Base-by-base conservation (phyloP, 176 grass and related monocot species). In the Oryza meyeriana region DNA sequence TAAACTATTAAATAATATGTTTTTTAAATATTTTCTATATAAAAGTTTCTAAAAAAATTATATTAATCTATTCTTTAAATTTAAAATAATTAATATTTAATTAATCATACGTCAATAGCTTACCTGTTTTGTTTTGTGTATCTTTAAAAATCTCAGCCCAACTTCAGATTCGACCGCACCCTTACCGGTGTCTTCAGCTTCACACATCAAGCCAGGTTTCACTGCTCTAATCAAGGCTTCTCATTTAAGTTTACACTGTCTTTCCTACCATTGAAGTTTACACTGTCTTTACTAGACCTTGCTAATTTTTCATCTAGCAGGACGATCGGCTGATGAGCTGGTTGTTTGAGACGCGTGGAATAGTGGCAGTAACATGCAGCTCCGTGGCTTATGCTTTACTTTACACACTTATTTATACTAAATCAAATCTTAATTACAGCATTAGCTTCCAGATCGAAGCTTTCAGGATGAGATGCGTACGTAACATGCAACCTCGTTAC, bases 291-390 rank as follows among this genome's bases (percentile, higher is more conserved):
- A 25, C 10, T 39, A 24, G 24, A 38, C 31, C 2, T n/a, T n/a
- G n/a, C 40, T 41, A 86, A 52, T 31, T 22, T 36, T 18, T 69
- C 18, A 74, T 74, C 12, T 66, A n/a, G 2, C 17, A 26, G 44
- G 68, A 39, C 25, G 69, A 57, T 52, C 74, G 10, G 26, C 2
- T 69, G 22, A 75, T 69, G 28, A 75, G 78, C 78, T 62, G 29
- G 71, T 58, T 75, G 34, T 75, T 81, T 1, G 71, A 66, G 77
- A 50, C 20, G 29, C 30, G 38, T 30, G 13, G 33, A 10, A 24
- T 10, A 28, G 24, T n/a, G 12, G 12, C 27, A 42, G 44, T 81
- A 27, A 75, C 77, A 75, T 81, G 77, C 35, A 45, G 1, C 12
- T 12, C 36, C 20, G 22, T 29, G 35, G 16, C 57, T 68, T 68